Percentiles rank a stretch among this genome's conserved stretches.
Conservation (phyloP, 495 filamentous ascomycete genomes). For the Annulohypoxylon bovei region DNA sequence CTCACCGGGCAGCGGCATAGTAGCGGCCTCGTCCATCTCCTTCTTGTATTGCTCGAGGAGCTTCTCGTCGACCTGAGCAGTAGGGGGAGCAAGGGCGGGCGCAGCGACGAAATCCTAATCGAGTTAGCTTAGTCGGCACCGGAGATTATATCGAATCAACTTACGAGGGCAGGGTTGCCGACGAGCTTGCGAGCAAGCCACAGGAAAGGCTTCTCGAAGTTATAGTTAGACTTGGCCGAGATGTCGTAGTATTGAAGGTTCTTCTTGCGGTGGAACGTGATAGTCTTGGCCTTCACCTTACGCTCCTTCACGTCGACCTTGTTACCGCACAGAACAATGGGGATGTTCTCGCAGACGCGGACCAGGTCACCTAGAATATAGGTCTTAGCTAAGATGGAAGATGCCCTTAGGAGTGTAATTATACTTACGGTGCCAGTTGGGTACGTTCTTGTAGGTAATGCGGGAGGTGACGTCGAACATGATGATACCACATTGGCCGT, state of each 20-base stretch:
- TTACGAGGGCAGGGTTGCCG: constrained; percentile 88
- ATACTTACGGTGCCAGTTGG: constrained; percentile 99
- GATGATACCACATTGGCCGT: constrained; percentile 99
- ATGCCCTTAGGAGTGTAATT: background rate
- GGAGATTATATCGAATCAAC: constrained; percentile 38
- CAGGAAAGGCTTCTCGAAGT: constrained; percentile 99
- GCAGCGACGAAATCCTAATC: constrained; percentile 94
- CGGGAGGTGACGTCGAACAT: constrained; percentile 99
- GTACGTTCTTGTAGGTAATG: constrained; percentile 99
- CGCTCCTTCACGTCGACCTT: constrained; percentile 99
- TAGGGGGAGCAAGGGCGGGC: constrained; percentile 91
- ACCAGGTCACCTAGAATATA: constrained; percentile 87
- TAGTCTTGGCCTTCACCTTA: constrained; percentile 99
- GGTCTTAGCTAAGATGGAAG: constrained; percentile 10
- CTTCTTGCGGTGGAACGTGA: constrained; percentile 99
- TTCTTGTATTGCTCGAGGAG: constrained; percentile 82
- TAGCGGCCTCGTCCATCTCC: constrained; percentile 86
- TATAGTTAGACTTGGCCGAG: constrained; percentile 99
- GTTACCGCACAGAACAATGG: constrained; percentile 98
- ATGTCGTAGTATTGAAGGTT: constrained; percentile 99
- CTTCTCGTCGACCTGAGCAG: constrained; percentile 83
- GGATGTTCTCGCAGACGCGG: constrained; percentile 99
- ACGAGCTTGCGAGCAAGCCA: constrained; percentile 99
- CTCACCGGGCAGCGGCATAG: constrained; percentile 92
- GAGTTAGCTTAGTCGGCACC: constrained; percentile 21